These are phyloP conservation scores for Plenodomus biglobosus DNA, from an alignment of 2,329 filamentous ascomycete genomes.

Conservation along the genomic window DNA sequence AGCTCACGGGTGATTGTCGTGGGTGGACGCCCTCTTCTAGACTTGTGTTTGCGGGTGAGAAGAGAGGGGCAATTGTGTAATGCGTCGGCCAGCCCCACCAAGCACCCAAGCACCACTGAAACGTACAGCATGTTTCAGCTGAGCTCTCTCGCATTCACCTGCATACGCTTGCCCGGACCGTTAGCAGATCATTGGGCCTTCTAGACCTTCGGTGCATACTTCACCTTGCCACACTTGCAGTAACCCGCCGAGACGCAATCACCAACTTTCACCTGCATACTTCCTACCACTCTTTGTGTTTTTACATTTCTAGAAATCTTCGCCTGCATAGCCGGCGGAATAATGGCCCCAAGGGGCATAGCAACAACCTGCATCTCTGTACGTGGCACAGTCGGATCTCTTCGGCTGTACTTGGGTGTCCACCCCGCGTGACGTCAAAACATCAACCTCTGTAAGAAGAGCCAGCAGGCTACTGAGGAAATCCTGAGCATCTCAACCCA, in stretches of 20 bases:
- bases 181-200: constrained; percentile 4
- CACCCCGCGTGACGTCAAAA: neutral
- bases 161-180: neutral
- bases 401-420: neutral
- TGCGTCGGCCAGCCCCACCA: constrained; percentile 23
- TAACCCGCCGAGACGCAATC: constrained; percentile 1
- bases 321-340: neutral
- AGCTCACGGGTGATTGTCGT: constrained; percentile 9
- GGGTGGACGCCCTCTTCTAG: constrained; percentile 16
- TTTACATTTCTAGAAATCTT: neutral
- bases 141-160: constrained; percentile 14
- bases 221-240: constrained; percentile 1
- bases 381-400: neutral
- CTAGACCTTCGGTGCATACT: constrained; percentile 1
- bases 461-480: neutral
- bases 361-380: neutral
- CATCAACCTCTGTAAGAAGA: neutral
- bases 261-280: constrained; percentile 5
- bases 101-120: constrained; percentile 14
- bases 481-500: neutral
- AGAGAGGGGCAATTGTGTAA: constrained; percentile 22
- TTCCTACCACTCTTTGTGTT: neutral
- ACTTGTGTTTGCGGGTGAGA: constrained; percentile 14
- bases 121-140: constrained; percentile 21
- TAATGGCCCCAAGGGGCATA: neutral